phyloP scores from a whole-genome alignment of 805 yeast genomes.

The Schizosaccharomyces lindneri region DNA sequence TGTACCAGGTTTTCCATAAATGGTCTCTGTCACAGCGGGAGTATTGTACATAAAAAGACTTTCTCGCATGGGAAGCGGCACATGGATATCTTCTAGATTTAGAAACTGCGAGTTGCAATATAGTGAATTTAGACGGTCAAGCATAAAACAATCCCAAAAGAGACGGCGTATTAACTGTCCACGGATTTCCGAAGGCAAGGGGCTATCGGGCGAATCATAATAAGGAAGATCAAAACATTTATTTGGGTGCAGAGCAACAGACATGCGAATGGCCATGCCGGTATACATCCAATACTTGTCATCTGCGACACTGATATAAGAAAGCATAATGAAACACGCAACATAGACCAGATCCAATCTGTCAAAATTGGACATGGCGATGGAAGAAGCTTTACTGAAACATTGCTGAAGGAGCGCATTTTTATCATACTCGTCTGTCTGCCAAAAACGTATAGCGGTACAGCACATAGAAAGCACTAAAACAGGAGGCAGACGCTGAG shows the following conservation, averaged over 20 bases:
- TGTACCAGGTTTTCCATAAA: neutral
- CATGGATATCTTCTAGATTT: neutral
- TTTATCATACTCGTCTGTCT: neutral
- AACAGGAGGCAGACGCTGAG: neutral
- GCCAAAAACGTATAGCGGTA: neutral
- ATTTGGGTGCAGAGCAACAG: neutral
- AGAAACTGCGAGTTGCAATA: neutral
- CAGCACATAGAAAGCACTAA: neutral
- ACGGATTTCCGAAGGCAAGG: neutral
- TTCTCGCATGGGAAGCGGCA: neutral
- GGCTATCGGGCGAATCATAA: neutral
- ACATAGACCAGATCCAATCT: neutral
- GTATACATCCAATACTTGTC: neutral
- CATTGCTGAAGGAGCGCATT: neutral
- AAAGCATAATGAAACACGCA: neutral
- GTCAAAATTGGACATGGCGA: neutral
- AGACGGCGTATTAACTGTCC: neutral
- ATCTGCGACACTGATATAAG: neutral
- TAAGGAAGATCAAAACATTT: neutral
- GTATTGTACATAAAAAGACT: neutral
- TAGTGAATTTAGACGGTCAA: neutral
- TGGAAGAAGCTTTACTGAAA: neutral
- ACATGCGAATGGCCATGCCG: neutral
- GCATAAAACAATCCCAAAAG: neutral
- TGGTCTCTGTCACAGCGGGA: neutral